Evolutionary conservation across 805 yeast species (phyloP), one percentile per base, ranked within the genome.

Genomic region (Blastobotrys peoriensis): DNA sequence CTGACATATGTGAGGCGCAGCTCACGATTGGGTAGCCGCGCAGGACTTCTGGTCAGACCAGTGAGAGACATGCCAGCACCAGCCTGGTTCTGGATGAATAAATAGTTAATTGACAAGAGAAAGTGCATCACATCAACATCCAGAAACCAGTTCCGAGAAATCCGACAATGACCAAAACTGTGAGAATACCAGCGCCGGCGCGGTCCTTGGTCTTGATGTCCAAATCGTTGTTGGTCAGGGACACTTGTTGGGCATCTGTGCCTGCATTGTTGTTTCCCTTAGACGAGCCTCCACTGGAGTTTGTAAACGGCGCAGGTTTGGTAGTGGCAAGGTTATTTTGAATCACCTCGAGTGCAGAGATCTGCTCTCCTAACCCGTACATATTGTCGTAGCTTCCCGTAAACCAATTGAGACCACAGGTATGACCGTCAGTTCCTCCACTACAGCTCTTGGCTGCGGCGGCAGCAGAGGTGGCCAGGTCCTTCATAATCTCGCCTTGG

Each of bases 341-440:
- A 22, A 83, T 70, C 2, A 70, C 69, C 49, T 88, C 97, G 49
- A 88, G 66, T 0, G 96, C 96, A 27, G 81, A 67, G 75, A 86
- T 83, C 66, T 91, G 95, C 66, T 91, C 96, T 45, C 97, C 97
- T 28, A 91, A 71, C 2, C 97, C 96, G 56, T 76, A 86, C 34
- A 60, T 58, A 1, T 75, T 79, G 64, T 89, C 97, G 80, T 83
- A 84, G 16, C 77, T 78, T 5, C 62, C 61, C 16, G 50, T 53
- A 2, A 75, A 65, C 98, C 98, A 89, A 58, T 85, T 73, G 46
- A 75, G 58, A 22, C 96, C 97, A 70, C 98, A 91, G 0, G 97
- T 89, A 51, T 79, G 83, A 15, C 86, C 86, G 61, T 89, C 97
- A 3, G 65, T 48, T 56, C 96, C 97, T 52, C 97, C 97, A 1